These are phyloP conservation scores for Mucor lusitanicus DNA, from an alignment of 371 early-diverging fungal genomes.

Conservation along the genomic window DNA sequence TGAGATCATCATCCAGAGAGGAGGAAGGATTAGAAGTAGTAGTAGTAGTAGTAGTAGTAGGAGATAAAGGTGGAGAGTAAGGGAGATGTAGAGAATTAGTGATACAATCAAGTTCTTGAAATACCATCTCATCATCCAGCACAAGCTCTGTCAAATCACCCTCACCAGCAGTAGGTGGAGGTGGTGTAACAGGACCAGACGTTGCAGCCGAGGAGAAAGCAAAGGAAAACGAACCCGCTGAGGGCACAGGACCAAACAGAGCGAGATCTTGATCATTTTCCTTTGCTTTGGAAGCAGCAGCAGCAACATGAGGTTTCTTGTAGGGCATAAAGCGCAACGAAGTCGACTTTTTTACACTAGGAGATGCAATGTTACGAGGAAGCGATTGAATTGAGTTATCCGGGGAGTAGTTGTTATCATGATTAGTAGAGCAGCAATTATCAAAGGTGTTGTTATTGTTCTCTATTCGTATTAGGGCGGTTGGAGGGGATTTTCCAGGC, in stretches of 20 bases:
- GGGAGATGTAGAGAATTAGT: neutral
- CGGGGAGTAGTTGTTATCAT: constrained; percentile 13
- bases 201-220: neutral
- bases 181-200: neutral
- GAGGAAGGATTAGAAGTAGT: neutral
- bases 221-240: neutral
- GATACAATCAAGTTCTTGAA: constrained; percentile 18
- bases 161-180: neutral
- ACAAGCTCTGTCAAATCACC: neutral
- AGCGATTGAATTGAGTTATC: constrained; percentile 6
- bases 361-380: neutral
- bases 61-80: constrained; percentile 13
- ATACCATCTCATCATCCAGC: constrained; percentile 17
- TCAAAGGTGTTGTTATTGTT: neutral
- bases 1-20: neutral
- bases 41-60: neutral
- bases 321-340: neutral
- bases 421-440: constrained; percentile 6
- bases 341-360: neutral
- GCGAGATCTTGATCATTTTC: neutral
- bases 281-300: neutral
- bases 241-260: constrained; percentile 14
- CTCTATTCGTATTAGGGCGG: constrained; percentile 18
- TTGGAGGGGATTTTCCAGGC: constrained; percentile 13
- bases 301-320: neutral